Evolutionary conservation across 163 green algal species (phyloP), one percentile per base, ranked within the genome.

Genomic region (Scenedesmus sp.): DNA sequence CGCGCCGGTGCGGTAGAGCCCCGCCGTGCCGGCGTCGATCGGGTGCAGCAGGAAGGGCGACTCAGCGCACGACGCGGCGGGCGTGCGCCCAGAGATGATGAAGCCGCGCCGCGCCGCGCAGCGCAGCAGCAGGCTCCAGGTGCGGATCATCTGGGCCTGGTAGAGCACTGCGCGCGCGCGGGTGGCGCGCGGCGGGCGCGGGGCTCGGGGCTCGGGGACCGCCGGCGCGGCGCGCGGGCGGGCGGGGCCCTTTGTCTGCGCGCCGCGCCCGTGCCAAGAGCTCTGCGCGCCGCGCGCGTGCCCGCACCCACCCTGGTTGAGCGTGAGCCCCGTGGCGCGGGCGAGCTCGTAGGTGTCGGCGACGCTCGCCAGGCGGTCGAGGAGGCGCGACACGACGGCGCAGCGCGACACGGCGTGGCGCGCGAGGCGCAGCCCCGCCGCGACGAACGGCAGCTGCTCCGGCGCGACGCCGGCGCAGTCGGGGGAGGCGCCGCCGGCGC

Each of bases 141-240:
- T 93, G 22, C 93, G 86, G 10, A 94, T 87, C 92, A 97, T 95
- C 80, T 96, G 91, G 3, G 91, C 91, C 15, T 94, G 94, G 84
- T 95, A 95, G 39, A 91, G 50, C 33, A 90, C 86, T 83, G n/a
- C 24, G 18, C 15, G 48, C 17, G 48, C 17, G 18, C 17, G 48
- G 48, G 18, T 57, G 48, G 48, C 17, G 48, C 18, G 15, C 18
- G 18, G 48, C 48, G 18, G 15, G 48, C 18, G 15, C 48, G 18
- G 48, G 48, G 48, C 18, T 57, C 18, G n/a, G n/a, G n/a, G n/a
- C n/a, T n/a, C n/a, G n/a, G n/a, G n/a, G n/a, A n/a, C n/a, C n/a
- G n/a, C n/a, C n/a, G n/a, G n/a, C n/a, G n/a, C n/a, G n/a, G n/a
- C n/a, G n/a, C n/a, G n/a, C n/a, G n/a, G n/a, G n/a, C n/a, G n/a